These are phyloP conservation scores for Cylindrotheca fusiformis DNA, from an alignment of 108 stramenopile genomes.

Conservation along the genomic window DNA sequence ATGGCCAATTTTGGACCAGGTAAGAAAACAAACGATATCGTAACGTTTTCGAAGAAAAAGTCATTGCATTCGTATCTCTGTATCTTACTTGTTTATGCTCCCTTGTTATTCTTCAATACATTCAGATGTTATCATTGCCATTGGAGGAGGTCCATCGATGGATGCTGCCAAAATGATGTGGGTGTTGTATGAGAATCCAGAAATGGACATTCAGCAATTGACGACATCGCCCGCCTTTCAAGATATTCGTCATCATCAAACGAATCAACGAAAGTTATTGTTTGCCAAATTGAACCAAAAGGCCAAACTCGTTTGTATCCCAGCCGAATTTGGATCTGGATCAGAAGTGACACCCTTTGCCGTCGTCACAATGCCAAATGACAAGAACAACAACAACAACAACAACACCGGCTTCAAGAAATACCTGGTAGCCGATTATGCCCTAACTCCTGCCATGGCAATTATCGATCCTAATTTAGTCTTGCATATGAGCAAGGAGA, in stretches of 20 bases:
- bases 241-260: no score
- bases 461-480: slow-evolving; percentile 31
- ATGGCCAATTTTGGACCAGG: slow-evolving; percentile 14
- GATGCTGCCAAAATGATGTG: slow-evolving; percentile 57
- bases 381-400: background rate
- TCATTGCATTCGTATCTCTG: slow-evolving; percentile 46
- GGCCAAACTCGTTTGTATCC: slow-evolving; percentile 29
- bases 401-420: slow-evolving; percentile 17
- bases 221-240: no score
- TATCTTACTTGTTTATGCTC: slow-evolving; percentile 32
- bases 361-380: slow-evolving; percentile 11
- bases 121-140: slow-evolving; percentile 45
- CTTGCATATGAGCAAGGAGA: slow-evolving; percentile 14
- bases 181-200: slow-evolving; percentile 35
- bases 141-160: slow-evolving; percentile 60
- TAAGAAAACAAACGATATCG: background rate
- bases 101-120: slow-evolving; percentile 12
- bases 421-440: slow-evolving; percentile 24
- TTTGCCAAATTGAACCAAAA: slow-evolving; percentile 39
- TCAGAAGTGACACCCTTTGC: slow-evolving; percentile 41
- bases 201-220: slow-evolving; percentile 18
- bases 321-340: slow-evolving; percentile 39
- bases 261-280: no score
- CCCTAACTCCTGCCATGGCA: slow-evolving; percentile 35
- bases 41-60: no score